A percentile compares a stretch with the other conserved stretches of the same genome.
These are phyloP conservation scores for Citrus glauca DNA, from an alignment of 345 rosid genomes.

Conservation along the genomic window DNA sequence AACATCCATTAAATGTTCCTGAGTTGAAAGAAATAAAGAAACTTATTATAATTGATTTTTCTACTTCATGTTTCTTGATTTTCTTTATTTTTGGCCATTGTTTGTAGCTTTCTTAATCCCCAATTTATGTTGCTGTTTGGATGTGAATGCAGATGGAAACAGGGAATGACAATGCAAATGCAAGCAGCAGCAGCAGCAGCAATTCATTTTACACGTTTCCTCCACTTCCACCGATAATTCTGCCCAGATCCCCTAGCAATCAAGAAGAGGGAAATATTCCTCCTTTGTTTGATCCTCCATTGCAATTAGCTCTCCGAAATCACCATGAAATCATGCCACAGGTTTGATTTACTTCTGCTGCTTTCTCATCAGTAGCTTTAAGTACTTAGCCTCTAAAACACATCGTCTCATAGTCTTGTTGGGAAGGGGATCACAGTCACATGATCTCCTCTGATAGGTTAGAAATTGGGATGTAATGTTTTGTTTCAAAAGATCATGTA, in stretches of 20 bases:
- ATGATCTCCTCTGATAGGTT: background rate
- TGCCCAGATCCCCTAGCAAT: constrained; percentile 69
- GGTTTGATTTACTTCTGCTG: constrained; percentile 40
- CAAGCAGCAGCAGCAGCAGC: constrained; percentile 21
- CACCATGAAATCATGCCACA: constrained; percentile 70
- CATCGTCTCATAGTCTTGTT: background rate
- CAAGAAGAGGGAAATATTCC: constrained; percentile 61
- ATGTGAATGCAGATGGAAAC: constrained; percentile 54
- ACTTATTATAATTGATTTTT: background rate
- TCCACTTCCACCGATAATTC: constrained; percentile 84
- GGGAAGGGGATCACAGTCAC: background rate
- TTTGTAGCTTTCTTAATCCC: background rate
- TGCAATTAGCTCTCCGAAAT: constrained; percentile 51
- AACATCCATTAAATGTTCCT: too few species aligned
- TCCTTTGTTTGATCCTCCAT: constrained; percentile 70
- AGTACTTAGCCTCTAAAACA: background rate
- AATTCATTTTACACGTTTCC: constrained; percentile 23
- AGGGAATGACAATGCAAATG: constrained; percentile 68
- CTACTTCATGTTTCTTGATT: constrained; percentile 4
- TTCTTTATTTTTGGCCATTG: background rate
- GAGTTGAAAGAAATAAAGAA: background rate
- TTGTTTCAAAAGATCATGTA: background rate
- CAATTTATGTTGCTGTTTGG: background rate
- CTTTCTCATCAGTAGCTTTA: background rate
- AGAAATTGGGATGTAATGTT: background rate